Percentiles rank a stretch among this genome's conserved stretches.
Conservation (phyloP, 306 rosid genomes). For the Inga laurina region DNA sequence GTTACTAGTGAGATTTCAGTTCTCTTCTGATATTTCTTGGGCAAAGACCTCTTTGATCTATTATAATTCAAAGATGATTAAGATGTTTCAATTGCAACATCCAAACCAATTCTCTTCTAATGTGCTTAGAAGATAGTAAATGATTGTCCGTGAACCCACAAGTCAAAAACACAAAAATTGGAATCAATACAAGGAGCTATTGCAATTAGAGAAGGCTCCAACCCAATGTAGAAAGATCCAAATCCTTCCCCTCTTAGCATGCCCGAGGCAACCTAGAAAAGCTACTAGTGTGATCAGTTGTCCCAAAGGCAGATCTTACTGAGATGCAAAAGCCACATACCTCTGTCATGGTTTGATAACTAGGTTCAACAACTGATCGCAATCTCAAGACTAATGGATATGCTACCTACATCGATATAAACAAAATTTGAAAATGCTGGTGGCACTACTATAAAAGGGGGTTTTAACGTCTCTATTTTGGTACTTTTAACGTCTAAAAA, state of each 20-base stretch:
- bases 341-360: slow-evolving; percentile 72
- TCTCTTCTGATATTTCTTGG: no score
- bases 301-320: slow-evolving; percentile 1
- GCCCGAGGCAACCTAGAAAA: slow-evolving; percentile 70
- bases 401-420: no score
- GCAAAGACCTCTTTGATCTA: no score
- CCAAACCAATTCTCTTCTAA: slow-evolving; percentile 6
- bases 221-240: slow-evolving; percentile 60
- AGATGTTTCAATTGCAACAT: not conserved
- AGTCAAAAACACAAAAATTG: slow-evolving; percentile 84
- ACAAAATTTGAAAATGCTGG: no score
- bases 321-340: slow-evolving; percentile 43
- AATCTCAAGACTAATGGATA: slow-evolving; percentile 88
- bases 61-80: no score
- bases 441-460: no score
- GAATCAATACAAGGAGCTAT: slow-evolving; percentile 91
- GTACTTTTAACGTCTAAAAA: no score
- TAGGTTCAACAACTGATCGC: slow-evolving; percentile 88
- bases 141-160: slow-evolving; percentile 52
- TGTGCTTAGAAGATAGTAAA: not conserved
- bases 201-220: slow-evolving; percentile 81
- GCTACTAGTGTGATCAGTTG: slow-evolving; percentile 37
- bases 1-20: no score
- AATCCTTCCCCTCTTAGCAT: slow-evolving; percentile 89
- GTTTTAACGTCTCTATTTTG: no score